Conservation (phyloP, 1,284 basidiomycete genomes). For the Malassezia nana region DNA sequence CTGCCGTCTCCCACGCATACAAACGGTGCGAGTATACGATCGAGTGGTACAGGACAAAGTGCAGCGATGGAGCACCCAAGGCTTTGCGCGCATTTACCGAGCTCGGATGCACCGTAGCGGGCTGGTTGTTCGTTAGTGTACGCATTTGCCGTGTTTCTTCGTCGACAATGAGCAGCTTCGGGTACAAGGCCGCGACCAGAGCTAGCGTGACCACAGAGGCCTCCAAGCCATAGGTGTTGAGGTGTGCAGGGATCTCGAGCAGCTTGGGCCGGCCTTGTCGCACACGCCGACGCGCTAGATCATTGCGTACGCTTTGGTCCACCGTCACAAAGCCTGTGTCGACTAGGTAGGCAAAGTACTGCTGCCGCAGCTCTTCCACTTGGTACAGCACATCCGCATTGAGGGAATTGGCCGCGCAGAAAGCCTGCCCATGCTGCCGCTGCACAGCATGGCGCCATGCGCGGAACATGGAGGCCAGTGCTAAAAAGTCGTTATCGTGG, state of each 20-base stretch:
- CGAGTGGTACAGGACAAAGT: conserved; percentile 29
- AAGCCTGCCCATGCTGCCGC: conserved; percentile 54
- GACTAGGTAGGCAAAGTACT: conserved; percentile 68
- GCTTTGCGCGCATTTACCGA: conserved; percentile 29
- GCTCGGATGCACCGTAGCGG: conserved; percentile 77
- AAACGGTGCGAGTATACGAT: conserved; percentile 77
- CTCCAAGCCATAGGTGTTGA: conserved; percentile 61
- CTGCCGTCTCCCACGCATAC: conserved; percentile 89
- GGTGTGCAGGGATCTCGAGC: conserved; percentile 59
- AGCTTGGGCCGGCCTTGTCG: conserved; percentile 60
- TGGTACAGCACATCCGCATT: conserved; percentile 85
- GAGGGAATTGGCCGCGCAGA: conserved; percentile 73
- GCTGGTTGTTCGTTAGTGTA: conserved; percentile 78
- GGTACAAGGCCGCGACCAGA: conserved; percentile 77
- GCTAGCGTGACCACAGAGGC: conserved; percentile 67
- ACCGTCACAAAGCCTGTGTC: conserved; percentile 77
- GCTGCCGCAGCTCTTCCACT: conserved; percentile 91
- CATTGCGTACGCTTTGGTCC: conserved; percentile 59
- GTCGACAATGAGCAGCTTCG: conserved; percentile 74
- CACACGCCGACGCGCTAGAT: conserved; percentile 54
- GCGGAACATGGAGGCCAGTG: conserved; percentile 79
- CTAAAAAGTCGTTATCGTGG: conserved; percentile 80
- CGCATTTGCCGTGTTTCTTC: conserved; percentile 56
- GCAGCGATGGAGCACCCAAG: conserved; percentile 17
- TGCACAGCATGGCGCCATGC: conserved; percentile 73